Evolutionary conservation across 2,329 filamentous ascomycete species (phyloP).

Genomic region (Lasiodiplodia hormozganensis): DNA sequence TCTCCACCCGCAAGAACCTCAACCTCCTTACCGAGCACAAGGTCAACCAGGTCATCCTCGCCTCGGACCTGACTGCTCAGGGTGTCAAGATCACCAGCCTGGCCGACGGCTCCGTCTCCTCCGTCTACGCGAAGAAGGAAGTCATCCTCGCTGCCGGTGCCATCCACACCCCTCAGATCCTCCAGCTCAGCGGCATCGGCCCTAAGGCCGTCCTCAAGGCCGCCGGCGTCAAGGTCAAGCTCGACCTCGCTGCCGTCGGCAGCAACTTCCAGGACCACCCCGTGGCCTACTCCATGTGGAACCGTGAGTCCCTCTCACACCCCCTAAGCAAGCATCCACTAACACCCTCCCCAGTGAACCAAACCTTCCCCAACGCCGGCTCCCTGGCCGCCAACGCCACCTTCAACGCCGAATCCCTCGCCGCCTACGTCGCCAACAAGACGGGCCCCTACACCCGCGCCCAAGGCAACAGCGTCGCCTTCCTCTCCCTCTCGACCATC

Average conservation of each 20-base stretch:
- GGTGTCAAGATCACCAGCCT: constrained; percentile 17
- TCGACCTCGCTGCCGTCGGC: constrained; percentile 35
- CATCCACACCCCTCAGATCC: constrained; percentile 38
- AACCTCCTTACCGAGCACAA: constrained; percentile 18
- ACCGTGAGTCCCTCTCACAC: not conserved
- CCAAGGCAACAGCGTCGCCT: constrained; percentile 32
- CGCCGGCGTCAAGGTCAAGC: constrained; percentile 34
- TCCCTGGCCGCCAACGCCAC: constrained; percentile 5
- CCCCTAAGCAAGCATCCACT: not conserved
- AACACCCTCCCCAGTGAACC: not conserved
- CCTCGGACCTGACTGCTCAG: constrained; percentile 6
- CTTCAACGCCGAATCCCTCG: not conserved
- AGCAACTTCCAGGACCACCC: constrained; percentile 31
- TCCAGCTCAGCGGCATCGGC: constrained; percentile 42
- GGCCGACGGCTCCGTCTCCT: constrained; percentile 29
- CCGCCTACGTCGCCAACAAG: not conserved
- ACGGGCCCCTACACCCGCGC: constrained; percentile 17
- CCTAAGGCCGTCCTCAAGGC: constrained; percentile 36
- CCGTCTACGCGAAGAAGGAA: constrained; percentile 35
- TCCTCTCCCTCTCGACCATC: constrained; percentile 32
- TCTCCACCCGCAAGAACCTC: constrained; percentile 33
- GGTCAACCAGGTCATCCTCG: constrained; percentile 32
- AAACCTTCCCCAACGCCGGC: constrained; percentile 12
- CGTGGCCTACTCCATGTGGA: constrained; percentile 8
- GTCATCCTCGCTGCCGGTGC: constrained; percentile 38